Conservation (phyloP, 345 rosid genomes). For the Populus alba region DNA sequence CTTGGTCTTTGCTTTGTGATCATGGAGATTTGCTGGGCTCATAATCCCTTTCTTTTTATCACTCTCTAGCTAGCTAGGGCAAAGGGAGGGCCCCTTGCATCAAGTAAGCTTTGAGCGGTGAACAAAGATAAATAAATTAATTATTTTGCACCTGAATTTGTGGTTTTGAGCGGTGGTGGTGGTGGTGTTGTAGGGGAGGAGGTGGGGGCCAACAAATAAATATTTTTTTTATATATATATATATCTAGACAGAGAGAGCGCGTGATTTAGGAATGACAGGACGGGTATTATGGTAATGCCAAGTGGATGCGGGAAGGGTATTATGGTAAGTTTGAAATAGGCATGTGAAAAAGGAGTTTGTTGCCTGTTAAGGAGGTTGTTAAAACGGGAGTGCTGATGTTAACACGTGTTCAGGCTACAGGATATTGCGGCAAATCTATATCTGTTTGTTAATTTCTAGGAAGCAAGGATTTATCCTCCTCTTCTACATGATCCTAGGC, state of each 20-base stretch:
- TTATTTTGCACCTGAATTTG: background rate
- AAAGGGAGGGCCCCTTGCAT: background rate
- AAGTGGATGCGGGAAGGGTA: background rate
- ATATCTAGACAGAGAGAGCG: too few relatives aligned
- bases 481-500: background rate
- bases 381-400: background rate
- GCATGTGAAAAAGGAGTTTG: background rate
- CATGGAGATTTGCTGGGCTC: conserved; percentile 11
- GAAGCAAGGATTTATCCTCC: background rate
- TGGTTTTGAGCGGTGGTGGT: background rate
- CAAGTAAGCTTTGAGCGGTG: background rate
- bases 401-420: background rate
- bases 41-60: background rate
- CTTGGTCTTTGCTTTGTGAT: conserved; percentile 6
- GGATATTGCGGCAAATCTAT: background rate
- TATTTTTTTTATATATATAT: too few relatives aligned
- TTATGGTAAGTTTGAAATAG: background rate
- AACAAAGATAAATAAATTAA: background rate
- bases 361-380: background rate
- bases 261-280: too few relatives aligned
- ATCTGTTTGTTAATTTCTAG: background rate
- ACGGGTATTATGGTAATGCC: background rate
- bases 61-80: background rate
- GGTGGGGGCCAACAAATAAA: too few relatives aligned
- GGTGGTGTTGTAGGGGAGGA: background rate